Evolutionary conservation across 2,329 filamentous ascomycete genomes (phyloP), one percentile per base, ranked within the genome.

Genomic region (Lachnum nothofagi): DNA sequence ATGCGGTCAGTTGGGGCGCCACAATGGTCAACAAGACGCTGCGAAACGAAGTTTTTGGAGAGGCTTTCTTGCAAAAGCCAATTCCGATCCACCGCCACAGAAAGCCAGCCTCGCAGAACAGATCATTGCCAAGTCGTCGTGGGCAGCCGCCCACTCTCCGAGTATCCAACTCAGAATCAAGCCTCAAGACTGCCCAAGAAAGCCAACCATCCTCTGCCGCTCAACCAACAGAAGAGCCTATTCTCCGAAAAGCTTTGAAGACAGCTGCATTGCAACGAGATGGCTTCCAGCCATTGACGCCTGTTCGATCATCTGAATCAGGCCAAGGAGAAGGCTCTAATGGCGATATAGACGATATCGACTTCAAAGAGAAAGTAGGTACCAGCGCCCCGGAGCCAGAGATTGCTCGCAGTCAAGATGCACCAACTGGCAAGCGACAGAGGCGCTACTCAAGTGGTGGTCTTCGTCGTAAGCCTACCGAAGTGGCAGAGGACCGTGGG

Each of bases 401-500:
- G 52, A 78, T 62, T 35, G n/a, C 48, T 19, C 55, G 49, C 19
- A 40, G 41, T 23, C 52, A 55, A n/a, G 46, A 51, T 17, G 42
- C 34, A 8, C 46, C 51, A 4, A 55, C 48, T 24, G 54, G 55
- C 12, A 64, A 61, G 42, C 77, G 75, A 50, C 82, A 80, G 64
- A 80, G 91, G 51, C 83, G 91, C 20, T 93, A 94, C 67, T 96
- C 90, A 5, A 91, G 90, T 42, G 88, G 88, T 56, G 90, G 89
- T 4, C 76, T 96, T 22, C 82, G 87, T 29, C 74, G 81, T 50
- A 84, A 86, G 61, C 85, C 88, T 20, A 73, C 79, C 48, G 86
- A 89, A 54, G 85, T 95, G 5, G 78, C 77, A 16, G 79, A 84
- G 10, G 75, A 79, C 8, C 76, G 85, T 44, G 86, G 88, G n/a